Evolutionary conservation across 345 rosid species (phyloP).

Genomic region (Eucalyptus polybractea): DNA sequence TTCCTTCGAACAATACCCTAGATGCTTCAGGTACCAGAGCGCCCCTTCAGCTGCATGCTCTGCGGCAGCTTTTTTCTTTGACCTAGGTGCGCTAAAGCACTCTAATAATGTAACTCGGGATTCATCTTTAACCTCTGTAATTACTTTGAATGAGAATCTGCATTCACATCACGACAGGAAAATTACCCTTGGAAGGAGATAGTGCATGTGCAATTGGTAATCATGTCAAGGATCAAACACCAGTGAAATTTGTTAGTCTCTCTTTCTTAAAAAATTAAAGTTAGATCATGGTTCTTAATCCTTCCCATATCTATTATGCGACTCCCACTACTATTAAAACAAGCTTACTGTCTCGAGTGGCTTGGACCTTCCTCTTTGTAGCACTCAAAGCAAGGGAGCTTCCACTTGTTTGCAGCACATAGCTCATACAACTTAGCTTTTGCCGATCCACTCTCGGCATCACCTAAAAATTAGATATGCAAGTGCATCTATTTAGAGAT

Average conservation of each 20-base stretch:
- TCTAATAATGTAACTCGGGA: slow-evolving; percentile 8
- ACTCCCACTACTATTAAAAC: background rate
- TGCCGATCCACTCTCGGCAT: background rate
- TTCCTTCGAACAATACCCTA: slow-evolving; percentile 3
- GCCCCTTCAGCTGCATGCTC: slow-evolving; percentile 67
- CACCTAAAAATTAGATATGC: slow-evolving; percentile 3
- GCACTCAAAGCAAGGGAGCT: slow-evolving; percentile 32
- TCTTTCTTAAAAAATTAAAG: background rate
- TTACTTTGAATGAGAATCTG: slow-evolving; percentile 36
- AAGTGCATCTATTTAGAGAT: background rate
- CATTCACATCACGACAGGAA: background rate
- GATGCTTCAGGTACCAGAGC: slow-evolving; percentile 43
- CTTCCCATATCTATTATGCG: background rate
- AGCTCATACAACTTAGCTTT: slow-evolving; percentile 31
- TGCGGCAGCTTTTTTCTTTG: slow-evolving; percentile 41
- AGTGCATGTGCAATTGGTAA: background rate
- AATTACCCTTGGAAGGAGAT: background rate
- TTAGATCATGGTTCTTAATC: background rate
- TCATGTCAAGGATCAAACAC: background rate
- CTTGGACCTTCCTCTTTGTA: slow-evolving; percentile 36
- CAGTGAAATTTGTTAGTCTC: background rate
- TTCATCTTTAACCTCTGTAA: slow-evolving; percentile 18
- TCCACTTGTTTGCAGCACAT: slow-evolving; percentile 38
- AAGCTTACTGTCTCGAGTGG: slow-evolving; percentile 30
- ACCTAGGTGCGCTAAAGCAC: slow-evolving; percentile 26